Percentiles rank a stretch among this genome's conserved stretches.
Evolutionary conservation across 805 yeast genomes (phyloP).

Genomic region (Candida ipomoeae): DNA sequence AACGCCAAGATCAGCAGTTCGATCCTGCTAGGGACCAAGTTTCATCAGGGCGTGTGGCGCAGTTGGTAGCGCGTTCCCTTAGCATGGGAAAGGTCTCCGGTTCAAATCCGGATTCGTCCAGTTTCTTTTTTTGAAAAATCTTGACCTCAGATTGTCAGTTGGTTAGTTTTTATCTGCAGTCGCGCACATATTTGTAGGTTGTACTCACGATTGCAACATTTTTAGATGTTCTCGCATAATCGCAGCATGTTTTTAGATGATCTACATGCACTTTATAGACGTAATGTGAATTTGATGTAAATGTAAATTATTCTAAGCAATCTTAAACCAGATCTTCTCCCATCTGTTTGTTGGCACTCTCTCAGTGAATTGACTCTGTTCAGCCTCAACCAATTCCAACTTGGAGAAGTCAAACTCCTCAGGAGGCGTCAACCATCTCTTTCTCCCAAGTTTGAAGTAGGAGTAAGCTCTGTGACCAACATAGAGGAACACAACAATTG

Average conservation of each 20-base stretch:
- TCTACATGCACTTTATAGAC: too few relatives aligned
- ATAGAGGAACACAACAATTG: conserved; percentile 50
- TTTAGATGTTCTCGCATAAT: too few relatives aligned
- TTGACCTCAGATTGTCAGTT: too few relatives aligned
- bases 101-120: conserved; percentile 77
- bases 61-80: conserved; percentile 82
- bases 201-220: too few relatives aligned
- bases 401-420: conserved; percentile 61
- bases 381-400: conserved; percentile 55
- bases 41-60: conserved; percentile 66
- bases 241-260: too few relatives aligned
- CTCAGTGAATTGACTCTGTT: conserved; percentile 36
- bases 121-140: conserved; percentile 18
- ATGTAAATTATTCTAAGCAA: conserved; percentile 13
- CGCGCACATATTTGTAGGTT: too few relatives aligned
- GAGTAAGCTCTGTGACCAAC: conserved; percentile 53
- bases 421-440: conserved; percentile 43
- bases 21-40: conserved; percentile 86
- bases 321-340: conserved; percentile 49
- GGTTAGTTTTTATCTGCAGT: too few relatives aligned
- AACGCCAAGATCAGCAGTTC: conserved; percentile 75
- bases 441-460: conserved; percentile 23
- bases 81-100: conserved; percentile 79
- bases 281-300: neutral
- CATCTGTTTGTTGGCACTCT: conserved; percentile 37